These are phyloP conservation scores for Elsinoe fawcettii DNA, from an alignment of 2,329 filamentous ascomycete species.

Conservation along the genomic window DNA sequence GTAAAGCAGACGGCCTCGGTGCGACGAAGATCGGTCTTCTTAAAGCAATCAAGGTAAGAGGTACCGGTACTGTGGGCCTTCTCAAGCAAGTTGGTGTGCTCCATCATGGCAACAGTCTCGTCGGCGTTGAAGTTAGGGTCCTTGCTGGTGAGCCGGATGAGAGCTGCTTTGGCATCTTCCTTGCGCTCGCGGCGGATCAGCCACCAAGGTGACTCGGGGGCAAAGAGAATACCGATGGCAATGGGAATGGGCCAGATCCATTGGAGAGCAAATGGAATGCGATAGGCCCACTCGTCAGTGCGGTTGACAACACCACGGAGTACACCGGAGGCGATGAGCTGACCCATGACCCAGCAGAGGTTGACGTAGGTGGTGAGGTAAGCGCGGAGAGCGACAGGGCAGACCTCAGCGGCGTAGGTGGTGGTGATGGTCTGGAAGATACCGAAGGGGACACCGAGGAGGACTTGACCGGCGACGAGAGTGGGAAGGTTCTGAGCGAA, in stretches of 20 bases:
- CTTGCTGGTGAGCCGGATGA: conserved; percentile 21
- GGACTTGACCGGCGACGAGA: conserved; percentile 24
- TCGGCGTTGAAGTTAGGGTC: conserved; percentile 19
- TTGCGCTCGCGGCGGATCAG: conserved; percentile 25
- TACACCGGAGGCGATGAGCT: conserved; percentile 42
- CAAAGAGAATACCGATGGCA: conserved; percentile 24
- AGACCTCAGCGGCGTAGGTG: conserved; percentile 63
- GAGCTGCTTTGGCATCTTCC: conserved; percentile 23
- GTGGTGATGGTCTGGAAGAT: conserved; percentile 32
- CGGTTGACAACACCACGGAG: conserved; percentile 24
- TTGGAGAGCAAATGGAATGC: conserved; percentile 36
- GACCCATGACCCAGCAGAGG: conserved; percentile 54
- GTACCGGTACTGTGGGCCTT: conserved; percentile 25
- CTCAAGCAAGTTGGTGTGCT: conserved; percentile 26
- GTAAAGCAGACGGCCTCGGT: conserved; percentile 30
- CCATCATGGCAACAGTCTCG: conserved; percentile 24
- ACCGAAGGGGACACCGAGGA: conserved; percentile 19
- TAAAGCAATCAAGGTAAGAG: conserved; percentile 33
- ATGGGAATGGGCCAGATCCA: conserved; percentile 41
- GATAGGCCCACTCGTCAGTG: conserved; percentile 22
- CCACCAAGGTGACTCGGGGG: conserved; percentile 28
- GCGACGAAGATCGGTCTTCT: conserved; percentile 28
- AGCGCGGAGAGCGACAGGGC: conserved; percentile 50
- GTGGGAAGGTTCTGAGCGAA: conserved; percentile 31
- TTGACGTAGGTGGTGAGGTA: conserved; percentile 55